A percentile compares a stretch with the other conserved stretches of the same genome.
Evolutionary conservation across 208 protist species (phyloP).

Genomic region (Crithidia mellificae): DNA sequence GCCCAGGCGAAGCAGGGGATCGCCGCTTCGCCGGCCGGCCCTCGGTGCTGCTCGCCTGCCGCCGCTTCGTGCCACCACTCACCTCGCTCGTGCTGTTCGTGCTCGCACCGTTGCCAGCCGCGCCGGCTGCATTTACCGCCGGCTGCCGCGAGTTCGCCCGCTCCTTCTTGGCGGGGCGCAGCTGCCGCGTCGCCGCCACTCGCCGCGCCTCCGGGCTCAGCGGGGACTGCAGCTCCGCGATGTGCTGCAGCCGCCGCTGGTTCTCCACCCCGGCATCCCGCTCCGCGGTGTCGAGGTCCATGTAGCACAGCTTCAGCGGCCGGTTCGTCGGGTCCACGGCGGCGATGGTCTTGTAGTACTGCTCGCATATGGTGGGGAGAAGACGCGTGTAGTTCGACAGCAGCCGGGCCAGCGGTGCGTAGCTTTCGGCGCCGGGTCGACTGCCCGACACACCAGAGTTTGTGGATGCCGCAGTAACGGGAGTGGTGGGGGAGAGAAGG

Average conservation of each 20-base stretch:
- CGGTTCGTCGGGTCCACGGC: conserved; percentile 25
- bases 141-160: conserved; percentile 27
- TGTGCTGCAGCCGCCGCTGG: conserved; percentile 53
- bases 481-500: neutral
- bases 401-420: conserved; percentile 30
- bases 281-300: conserved; percentile 65
- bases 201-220: conserved; percentile 41
- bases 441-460: neutral
- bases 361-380: conserved; percentile 59
- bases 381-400: conserved; percentile 56
- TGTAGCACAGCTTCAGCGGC: conserved; percentile 44
- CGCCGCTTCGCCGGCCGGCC: conserved; percentile 3
- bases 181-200: conserved; percentile 32
- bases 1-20: conserved; percentile 8
- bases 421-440: conserved; percentile 4
- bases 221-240: conserved; percentile 46
- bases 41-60: conserved; percentile 18
- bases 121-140: too few species aligned
- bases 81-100: conserved; percentile 4
- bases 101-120: neutral
- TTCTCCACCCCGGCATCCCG: conserved; percentile 58
- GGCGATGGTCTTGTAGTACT: conserved; percentile 63
- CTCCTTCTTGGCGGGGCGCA: conserved; percentile 33
- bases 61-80: conserved; percentile 9
- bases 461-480: neutral